Evolutionary conservation across 306 rosid genomes (phyloP).

Genomic region (Styphnolobium japonicum): DNA sequence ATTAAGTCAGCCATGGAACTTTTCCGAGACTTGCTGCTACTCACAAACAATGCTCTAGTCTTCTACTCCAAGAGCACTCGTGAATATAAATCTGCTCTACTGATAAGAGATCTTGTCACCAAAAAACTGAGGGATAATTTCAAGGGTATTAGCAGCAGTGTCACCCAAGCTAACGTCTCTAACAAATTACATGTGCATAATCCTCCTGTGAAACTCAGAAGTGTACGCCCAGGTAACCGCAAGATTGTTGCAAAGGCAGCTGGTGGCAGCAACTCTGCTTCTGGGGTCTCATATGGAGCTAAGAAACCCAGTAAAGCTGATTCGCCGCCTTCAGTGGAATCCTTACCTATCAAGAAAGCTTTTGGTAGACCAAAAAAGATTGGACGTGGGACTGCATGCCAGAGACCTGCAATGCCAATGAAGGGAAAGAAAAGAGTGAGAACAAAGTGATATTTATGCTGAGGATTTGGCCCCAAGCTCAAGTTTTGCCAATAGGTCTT

Average conservation of each 20-base stretch:
- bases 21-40: constrained; percentile 57
- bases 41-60: constrained; percentile 55
- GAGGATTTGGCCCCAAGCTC: background rate
- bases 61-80: constrained; percentile 63
- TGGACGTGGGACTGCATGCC: constrained; percentile 17
- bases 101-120: constrained; percentile 46
- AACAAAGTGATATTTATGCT: constrained; percentile 18
- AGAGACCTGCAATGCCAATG: constrained; percentile 8
- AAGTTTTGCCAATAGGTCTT: background rate
- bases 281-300: constrained; percentile 32
- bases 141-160: constrained; percentile 18
- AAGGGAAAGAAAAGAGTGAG: constrained; percentile 51
- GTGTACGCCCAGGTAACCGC: constrained; percentile 27
- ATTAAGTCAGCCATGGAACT: constrained; percentile 49
- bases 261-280: constrained; percentile 16
- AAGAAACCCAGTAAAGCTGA: constrained; percentile 23
- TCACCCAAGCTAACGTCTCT: constrained; percentile 6
- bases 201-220: constrained; percentile 36
- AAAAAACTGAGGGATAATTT: constrained; percentile 31
- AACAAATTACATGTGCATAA: background rate
- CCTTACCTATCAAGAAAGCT: constrained; percentile 34
- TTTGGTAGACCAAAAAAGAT: constrained; percentile 28
- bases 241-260: constrained; percentile 28
- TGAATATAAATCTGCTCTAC: constrained; percentile 51
- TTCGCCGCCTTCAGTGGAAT: constrained; percentile 39